Conservation (phyloP, 306 rosid species). For the Ziziphus jujuba region DNA sequence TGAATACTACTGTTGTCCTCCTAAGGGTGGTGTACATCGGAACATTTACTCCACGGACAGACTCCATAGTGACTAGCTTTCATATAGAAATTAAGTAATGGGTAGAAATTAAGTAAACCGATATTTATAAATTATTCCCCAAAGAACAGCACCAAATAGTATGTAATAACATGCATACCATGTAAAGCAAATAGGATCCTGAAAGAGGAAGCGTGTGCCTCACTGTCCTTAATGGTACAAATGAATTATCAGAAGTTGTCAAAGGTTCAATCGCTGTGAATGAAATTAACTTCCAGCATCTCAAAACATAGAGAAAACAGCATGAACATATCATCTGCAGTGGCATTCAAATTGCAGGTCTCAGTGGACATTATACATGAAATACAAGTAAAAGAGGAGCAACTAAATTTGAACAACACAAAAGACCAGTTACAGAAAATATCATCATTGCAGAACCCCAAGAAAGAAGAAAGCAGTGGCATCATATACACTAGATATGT, state of each 20-base stretch:
- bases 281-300: slow-evolving; percentile 71
- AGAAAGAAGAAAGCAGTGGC: not conserved
- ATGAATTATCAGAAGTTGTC: slow-evolving; percentile 43
- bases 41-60: slow-evolving; percentile 97
- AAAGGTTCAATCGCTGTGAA: slow-evolving; percentile 60
- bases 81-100: slow-evolving; percentile 48
- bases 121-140: not conserved
- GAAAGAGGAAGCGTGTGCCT: slow-evolving; percentile 78
- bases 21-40: slow-evolving; percentile 98
- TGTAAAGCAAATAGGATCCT: slow-evolving; percentile 88
- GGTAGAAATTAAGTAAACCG: slow-evolving; percentile 25
- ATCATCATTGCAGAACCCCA: not conserved
- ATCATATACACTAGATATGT: not conserved
- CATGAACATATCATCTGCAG: slow-evolving; percentile 84
- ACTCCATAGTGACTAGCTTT: slow-evolving; percentile 94
- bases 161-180: slow-evolving; percentile 48
- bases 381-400: not conserved
- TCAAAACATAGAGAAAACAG: slow-evolving; percentile 66
- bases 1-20: slow-evolving; percentile 92
- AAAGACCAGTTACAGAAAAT: not conserved
- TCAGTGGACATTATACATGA: slow-evolving; percentile 2
- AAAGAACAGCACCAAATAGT: slow-evolving; percentile 7
- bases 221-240: slow-evolving; percentile 75
- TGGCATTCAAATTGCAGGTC: slow-evolving; percentile 26
- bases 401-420: not conserved